Conservation (phyloP, 129 eudicot genomes). For the Dittrichia graveolens region DNA sequence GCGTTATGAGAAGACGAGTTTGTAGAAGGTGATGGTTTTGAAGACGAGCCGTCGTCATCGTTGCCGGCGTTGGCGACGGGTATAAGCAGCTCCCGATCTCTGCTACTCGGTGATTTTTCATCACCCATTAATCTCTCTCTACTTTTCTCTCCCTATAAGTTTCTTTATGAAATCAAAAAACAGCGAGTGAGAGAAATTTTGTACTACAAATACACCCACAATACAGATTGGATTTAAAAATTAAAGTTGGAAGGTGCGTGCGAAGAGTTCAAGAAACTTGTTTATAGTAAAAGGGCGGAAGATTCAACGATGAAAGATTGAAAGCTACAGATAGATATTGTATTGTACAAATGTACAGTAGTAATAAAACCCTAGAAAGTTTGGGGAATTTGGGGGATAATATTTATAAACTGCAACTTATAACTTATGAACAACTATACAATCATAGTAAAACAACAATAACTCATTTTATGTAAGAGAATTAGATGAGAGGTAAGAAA, state of each 20-base stretch:
- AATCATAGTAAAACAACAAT: no score
- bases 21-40: constrained; percentile 68
- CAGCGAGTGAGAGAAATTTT: neutral
- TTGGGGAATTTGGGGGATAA: neutral
- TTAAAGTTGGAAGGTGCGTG: constrained; percentile 10
- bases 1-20: constrained; percentile 66
- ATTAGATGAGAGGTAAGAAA: no score
- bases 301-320: constrained; percentile 17
- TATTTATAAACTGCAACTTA: neutral
- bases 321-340: neutral
- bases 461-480: no score
- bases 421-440: no score
- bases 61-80: constrained; percentile 70
- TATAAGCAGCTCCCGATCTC: constrained; percentile 94
- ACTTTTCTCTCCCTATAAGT: constrained; percentile 30
- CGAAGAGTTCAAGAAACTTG: constrained; percentile 34
- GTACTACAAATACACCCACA: neutral
- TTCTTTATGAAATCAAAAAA: constrained; percentile 4
- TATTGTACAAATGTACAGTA: neutral
- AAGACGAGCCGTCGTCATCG: constrained; percentile 41
- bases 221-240: neutral
- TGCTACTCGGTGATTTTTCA: constrained; percentile 56
- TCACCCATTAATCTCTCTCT: constrained; percentile 56
- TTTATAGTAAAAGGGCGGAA: constrained; percentile 27
- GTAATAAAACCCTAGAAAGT: neutral